Evolutionary conservation across 2,329 filamentous ascomycete species (phyloP), one percentile per base, ranked within the genome.

Genomic region (Fusarium veterinarium): DNA sequence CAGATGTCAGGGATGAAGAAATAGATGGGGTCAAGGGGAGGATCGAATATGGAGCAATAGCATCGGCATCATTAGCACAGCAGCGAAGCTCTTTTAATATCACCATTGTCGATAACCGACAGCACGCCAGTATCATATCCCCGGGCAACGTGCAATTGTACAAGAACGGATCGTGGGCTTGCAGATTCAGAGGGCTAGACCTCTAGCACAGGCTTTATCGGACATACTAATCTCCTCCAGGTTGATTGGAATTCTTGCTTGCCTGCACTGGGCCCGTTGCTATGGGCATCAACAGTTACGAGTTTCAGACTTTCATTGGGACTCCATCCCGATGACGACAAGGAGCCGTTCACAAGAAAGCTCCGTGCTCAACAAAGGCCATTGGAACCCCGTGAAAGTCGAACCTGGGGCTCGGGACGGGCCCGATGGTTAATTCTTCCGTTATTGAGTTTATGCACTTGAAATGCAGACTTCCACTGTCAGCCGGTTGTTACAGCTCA

Each of bases 241-340:
- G 57, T 68, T 74, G 74, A 66, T 70, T 77, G 75, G 67, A 75
- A 77, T 77, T 74, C 52, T 42, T 42, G 30, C 51, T 55, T 63
- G 44, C 38, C 49, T 63, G 49, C 66, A 37, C 49, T 58, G 60
- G 51, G 45, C 60, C 53, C 41, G 57, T 61, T 65, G 48, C 68
- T 58, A 63, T 71, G 70, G 69, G 61, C 64, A 38, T 68, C 42
- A 45, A 20, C 48, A 60, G 49, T 40, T 67, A 45, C 19, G 46
- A 69, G 70, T 71, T 73, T 73, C 70, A 73, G 61, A 49, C 45
- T 65, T 51, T 51, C 44, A 46, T 35, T 57, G 33, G 44, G 37
- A 33, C 66, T 58, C 66, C 65, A 69, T 55, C 30, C 49, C 40
- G 35, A 69, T 57, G 64, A 69, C 64, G 66, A 69, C 62, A 42